Conservation (phyloP, 116 monocot genomes). For the Posidonia oceanica region DNA sequence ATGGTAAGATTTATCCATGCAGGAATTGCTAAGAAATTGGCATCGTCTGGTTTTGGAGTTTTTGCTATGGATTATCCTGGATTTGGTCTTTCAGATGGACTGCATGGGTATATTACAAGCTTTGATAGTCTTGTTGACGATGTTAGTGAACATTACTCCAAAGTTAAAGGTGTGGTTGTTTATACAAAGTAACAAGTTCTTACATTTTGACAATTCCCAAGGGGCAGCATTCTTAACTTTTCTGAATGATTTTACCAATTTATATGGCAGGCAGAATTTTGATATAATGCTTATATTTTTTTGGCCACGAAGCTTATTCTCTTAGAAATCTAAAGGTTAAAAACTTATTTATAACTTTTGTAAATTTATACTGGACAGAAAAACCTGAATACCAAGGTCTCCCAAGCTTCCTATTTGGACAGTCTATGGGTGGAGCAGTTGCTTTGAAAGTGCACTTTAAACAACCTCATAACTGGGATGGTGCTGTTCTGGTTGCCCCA, state of each 20-base stretch:
- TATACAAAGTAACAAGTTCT: neutral
- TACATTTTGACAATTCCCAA: neutral
- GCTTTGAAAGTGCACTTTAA: slow-evolving; percentile 82
- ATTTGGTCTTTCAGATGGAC: slow-evolving; percentile 95
- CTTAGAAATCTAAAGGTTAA: too few species aligned
- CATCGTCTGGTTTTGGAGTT: slow-evolving; percentile 78
- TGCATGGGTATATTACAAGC: slow-evolving; percentile 90
- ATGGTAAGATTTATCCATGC: neutral
- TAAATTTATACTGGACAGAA: slow-evolving; percentile 25
- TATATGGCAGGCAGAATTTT: too few species aligned
- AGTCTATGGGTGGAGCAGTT: slow-evolving; percentile 98
- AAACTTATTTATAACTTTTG: neutral
- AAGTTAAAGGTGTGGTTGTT: slow-evolving; percentile 55
- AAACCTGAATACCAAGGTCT: slow-evolving; percentile 49
- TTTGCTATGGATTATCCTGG: slow-evolving; percentile 99
- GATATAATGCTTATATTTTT: too few species aligned
- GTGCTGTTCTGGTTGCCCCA: slow-evolving; percentile 80
- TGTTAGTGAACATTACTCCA: slow-evolving; percentile 67
- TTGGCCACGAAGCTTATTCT: too few species aligned
- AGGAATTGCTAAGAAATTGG: slow-evolving; percentile 89
- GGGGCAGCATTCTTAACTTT: neutral
- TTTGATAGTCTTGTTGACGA: slow-evolving; percentile 81
- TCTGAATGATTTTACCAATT: neutral
- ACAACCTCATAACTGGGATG: slow-evolving; percentile 58
- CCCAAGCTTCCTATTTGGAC: slow-evolving; percentile 75